These are phyloP conservation scores for Boletus sensibilis DNA, from an alignment of 768 basidiomycete species.

Conservation along the genomic window DNA sequence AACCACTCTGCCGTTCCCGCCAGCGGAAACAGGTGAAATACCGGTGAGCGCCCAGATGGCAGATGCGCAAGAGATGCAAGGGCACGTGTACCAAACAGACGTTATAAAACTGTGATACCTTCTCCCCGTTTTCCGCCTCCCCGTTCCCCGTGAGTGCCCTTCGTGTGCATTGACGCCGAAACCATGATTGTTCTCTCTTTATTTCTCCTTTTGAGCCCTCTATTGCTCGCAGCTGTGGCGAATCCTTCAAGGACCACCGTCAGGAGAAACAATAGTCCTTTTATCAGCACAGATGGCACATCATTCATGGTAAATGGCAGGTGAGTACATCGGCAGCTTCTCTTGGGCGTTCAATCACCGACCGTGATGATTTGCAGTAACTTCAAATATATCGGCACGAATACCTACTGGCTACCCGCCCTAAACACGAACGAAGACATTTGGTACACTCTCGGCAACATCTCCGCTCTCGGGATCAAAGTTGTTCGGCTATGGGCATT, in stretches of 20 bases:
- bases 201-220: constrained; percentile 28
- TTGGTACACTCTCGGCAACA: constrained; percentile 53
- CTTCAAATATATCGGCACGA: constrained; percentile 52
- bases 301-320: constrained; percentile 57
- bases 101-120: constrained; percentile 19
- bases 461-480: constrained; percentile 53
- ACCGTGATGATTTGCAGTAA: constrained; percentile 33
- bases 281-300: constrained; percentile 45
- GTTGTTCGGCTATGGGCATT: constrained; percentile 72
- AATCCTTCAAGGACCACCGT: constrained; percentile 34
- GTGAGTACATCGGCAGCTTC: constrained; percentile 26
- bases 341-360: constrained; percentile 11
- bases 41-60: not conserved
- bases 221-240: constrained; percentile 31
- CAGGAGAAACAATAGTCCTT: constrained; percentile 36
- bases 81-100: constrained; percentile 15
- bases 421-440: constrained; percentile 59
- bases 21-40: not conserved
- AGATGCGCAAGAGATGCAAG: not conserved
- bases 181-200: constrained; percentile 39
- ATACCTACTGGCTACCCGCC: constrained; percentile 63
- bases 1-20: not conserved
- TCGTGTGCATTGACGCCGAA: constrained; percentile 15
- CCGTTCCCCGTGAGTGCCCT: not conserved
- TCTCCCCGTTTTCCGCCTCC: not conserved